Base-by-base conservation (phyloP, 2,329 filamentous ascomycete genomes). In the Helminthosporium solani region DNA sequence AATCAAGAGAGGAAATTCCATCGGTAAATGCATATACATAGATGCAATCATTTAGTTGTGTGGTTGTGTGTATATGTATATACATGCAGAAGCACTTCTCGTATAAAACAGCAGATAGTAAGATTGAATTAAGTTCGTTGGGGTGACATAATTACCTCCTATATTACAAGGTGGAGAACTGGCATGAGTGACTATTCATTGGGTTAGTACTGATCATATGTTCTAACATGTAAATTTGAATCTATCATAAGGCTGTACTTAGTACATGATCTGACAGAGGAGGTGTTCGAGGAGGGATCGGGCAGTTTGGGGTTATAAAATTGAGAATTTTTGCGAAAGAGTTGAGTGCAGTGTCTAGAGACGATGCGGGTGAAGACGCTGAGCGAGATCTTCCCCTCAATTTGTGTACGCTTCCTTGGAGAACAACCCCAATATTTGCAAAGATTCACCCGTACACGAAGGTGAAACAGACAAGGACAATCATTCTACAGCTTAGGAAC, bases 151-250 rank as follows among this genome's bases (percentile, higher is more conserved):
- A n/a, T n/a, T n/a, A n/a, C n/a, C n/a, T n/a, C n/a, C n/a, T n/a
- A n/a, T n/a, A n/a, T n/a, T n/a, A n/a, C n/a, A n/a, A n/a, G n/a
- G n/a, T n/a, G n/a, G n/a, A n/a, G 78, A 91, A 7, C 70, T 88
- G 20, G 88, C 83, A 0, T 92, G 87, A 88, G 70, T 90, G 1
- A 81, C 77, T 40, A 78, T 91, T 31, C 91, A 91, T 64, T 82
- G 79, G 62, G 90, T 90, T 69, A 84, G 81, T 7, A 78, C 72
- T 0, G n/a, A n/a, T n/a, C n/a, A 84, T 86, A 1, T 87, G 88
- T 0, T 83, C 87, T 0, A 83, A 82, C 1, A 85, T 87, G 0
- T 83, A 79, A 49, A 62, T 81, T 7, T 70, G 84, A 7, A 88
- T 90, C 39, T 92, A 92, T 68, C 90, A 90, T 57, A 87, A 90